Base-by-base conservation (phyloP, 129 eudicot genomes). In the Tagetes patula region DNA sequence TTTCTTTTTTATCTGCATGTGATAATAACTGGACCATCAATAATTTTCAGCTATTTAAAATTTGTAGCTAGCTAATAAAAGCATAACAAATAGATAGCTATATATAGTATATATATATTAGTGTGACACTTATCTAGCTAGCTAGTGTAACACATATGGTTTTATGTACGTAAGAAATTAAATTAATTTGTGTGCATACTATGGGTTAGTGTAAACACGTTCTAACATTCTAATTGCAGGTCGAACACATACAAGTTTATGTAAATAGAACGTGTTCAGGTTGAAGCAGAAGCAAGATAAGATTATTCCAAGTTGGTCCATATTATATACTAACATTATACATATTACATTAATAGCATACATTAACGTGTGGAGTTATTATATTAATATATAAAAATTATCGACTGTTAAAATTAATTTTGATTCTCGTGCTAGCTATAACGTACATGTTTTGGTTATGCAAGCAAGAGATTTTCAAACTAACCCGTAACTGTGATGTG, bases 1-100 rank as follows among this genome's bases (percentile, higher is more conserved):
- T 62, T 39, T 77, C 61, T 64, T 40, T 6, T 61, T 3, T 49
- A 49, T 61, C 70, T 78, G 58, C 72, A 8, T 71, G 64, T 71
- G 77, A 71, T 71, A 71, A 71, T 78, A 72, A 64, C 34, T 71
- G 62, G 13, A 54, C 20, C 60, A 20, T 32, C 52, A 59, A 63
- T 71, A 42, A 64, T 71, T 71, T 39, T 65, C 49, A 70, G 65
- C 65, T 77, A 48, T 59, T 6, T 56, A 14, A 33, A 77, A 59
- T 37, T 36, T 69, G 75, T 77, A 77, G 46, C 65, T 30, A 65
- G 6, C 4, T 31, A 47, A n/a, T 74, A 74, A 74, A 49, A 66
- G 54, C 58, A 43, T 20, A 20, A 20, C 27, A 20, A 20, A 20
- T 20, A 20, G 33, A 33, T 75, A 48, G 63, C 14, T 77, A 75